These are phyloP conservation scores for Rheum nobile DNA, from an alignment of 148 eudicot genomes.

Conservation along the genomic window DNA sequence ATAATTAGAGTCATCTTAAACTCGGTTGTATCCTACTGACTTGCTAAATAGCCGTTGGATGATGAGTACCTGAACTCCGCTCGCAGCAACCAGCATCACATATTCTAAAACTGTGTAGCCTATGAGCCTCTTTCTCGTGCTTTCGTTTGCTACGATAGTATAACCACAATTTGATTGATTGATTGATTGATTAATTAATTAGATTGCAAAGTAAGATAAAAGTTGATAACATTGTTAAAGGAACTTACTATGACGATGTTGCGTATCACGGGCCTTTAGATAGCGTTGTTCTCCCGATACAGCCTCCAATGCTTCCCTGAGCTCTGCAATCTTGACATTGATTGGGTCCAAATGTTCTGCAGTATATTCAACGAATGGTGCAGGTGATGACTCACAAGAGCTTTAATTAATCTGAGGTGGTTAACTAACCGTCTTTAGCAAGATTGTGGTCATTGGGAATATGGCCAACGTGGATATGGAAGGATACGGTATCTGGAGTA, in stretches of 20 bases:
- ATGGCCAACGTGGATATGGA: constrained; percentile 89
- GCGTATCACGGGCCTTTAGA: constrained; percentile 80
- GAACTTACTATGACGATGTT: constrained; percentile 85
- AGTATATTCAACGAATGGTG: background rate
- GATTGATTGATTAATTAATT: no score
- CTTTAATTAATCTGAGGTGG: background rate
- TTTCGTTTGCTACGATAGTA: constrained; percentile 44
- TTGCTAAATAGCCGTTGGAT: constrained; percentile 51
- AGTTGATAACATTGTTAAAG: background rate
- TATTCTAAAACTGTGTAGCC: constrained; percentile 54
- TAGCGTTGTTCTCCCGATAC: constrained; percentile 76
- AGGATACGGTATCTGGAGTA: constrained; percentile 81
- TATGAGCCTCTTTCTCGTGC: constrained; percentile 51
- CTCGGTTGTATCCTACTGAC: constrained; percentile 40
- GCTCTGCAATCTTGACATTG: constrained; percentile 86
- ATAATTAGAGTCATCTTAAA: constrained; percentile 14
- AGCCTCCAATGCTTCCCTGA: constrained; percentile 81
- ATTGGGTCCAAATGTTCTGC: constrained; percentile 96
- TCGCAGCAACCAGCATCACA: constrained; percentile 35
- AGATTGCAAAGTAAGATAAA: background rate
- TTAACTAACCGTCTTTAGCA: constrained; percentile 80
- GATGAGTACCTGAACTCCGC: constrained; percentile 42
- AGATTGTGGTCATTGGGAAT: constrained; percentile 77
- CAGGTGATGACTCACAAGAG: background rate
- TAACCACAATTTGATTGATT: background rate